Evolutionary conservation across 352 stramenopile species (phyloP).

Genomic region (Phytophthora pluvialis): DNA sequence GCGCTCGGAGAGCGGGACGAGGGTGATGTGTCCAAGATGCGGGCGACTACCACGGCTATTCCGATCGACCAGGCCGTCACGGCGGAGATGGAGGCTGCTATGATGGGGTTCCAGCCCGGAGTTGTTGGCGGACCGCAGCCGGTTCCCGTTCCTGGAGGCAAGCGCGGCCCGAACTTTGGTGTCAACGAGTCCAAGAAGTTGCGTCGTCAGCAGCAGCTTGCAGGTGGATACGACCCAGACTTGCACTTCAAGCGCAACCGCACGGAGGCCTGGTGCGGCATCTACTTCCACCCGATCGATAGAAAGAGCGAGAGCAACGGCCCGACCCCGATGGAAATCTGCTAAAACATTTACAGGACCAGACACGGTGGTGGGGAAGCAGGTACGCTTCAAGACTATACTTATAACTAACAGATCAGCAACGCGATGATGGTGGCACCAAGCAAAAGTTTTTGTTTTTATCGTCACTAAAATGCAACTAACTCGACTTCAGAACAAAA

Average conservation of each 20-base stretch:
- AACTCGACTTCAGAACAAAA: neutral
- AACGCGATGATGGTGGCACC: neutral
- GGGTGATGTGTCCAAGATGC: conserved; percentile 74
- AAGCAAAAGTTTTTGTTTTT: neutral
- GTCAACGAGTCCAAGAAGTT: conserved; percentile 84
- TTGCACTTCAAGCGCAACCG: conserved; percentile 83
- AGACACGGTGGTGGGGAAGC: neutral
- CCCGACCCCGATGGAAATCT: conserved; percentile 60
- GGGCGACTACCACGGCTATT: conserved; percentile 79
- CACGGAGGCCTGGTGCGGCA: conserved; percentile 77
- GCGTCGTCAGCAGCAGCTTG: conserved; percentile 79
- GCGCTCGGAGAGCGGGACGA: conserved; percentile 84
- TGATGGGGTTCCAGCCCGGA: conserved; percentile 89
- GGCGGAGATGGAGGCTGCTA: conserved; percentile 88
- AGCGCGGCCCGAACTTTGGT: conserved; percentile 77
- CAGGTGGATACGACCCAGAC: conserved; percentile 81
- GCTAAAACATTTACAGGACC: conserved; percentile 23
- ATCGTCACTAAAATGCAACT: neutral
- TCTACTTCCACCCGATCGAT: conserved; percentile 73
- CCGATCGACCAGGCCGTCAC: conserved; percentile 89
- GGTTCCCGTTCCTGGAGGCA: conserved; percentile 78
- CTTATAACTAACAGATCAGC: conserved; percentile 23
- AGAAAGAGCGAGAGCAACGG: conserved; percentile 31
- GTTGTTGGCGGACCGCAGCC: conserved; percentile 77
- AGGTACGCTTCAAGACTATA: conserved; percentile 17